Conservation (phyloP, 2,329 filamentous ascomycete species). For the Pseudocercospora macadamiae region DNA sequence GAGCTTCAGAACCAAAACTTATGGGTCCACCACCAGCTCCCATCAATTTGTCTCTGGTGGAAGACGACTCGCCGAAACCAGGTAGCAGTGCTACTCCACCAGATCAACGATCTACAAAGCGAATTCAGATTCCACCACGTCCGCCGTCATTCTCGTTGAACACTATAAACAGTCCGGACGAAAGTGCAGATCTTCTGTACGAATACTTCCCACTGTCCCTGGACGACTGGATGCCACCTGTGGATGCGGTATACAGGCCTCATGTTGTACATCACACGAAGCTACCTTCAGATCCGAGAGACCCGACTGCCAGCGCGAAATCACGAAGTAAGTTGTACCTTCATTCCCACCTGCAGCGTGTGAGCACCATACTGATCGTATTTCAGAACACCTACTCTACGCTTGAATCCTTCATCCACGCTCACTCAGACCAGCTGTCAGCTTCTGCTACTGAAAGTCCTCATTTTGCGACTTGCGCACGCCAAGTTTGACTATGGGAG, state of each 20-base stretch:
- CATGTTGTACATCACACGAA: constrained; percentile 90
- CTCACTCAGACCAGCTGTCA: neutral
- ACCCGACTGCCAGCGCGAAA: constrained; percentile 37
- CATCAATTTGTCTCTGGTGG: constrained; percentile 59
- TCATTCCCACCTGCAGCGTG: too few species aligned
- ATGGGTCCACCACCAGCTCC: constrained; percentile 43
- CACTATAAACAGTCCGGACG: constrained; percentile 65
- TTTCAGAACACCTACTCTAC: constrained; percentile 6
- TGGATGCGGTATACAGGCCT: constrained; percentile 86
- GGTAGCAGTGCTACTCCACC: constrained; percentile 27
- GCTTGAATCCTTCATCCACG: neutral
- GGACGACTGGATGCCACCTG: constrained; percentile 90
- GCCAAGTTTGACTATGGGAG: constrained; percentile 17
- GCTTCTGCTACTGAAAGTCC: neutral
- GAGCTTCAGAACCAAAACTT: constrained; percentile 42
- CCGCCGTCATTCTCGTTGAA: constrained; percentile 52
- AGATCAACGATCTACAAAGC: constrained; percentile 29
- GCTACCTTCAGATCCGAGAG: constrained; percentile 51
- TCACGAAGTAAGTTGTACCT: constrained; percentile 11
- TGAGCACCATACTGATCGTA: neutral
- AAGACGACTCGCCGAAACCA: constrained; percentile 54
- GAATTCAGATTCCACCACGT: constrained; percentile 39
- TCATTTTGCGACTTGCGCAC: constrained; percentile 10
- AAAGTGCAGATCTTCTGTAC: constrained; percentile 82
- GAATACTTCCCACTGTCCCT: constrained; percentile 92